Evolutionary conservation across 1,139 yeast genomes (phyloP).

Genomic region (Debaryomyces psychrophilus): DNA sequence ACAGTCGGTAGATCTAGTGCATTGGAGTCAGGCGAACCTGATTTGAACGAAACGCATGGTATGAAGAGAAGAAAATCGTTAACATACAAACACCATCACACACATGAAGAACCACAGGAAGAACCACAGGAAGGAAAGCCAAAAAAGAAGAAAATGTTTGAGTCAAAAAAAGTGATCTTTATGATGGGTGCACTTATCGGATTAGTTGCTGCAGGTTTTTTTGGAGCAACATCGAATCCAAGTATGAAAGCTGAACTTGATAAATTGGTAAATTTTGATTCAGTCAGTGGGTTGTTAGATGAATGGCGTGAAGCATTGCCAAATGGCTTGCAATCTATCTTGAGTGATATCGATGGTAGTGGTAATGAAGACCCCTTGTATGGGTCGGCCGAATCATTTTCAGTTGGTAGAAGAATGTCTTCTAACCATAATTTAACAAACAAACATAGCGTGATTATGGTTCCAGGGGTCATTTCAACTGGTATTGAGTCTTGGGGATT

Average conservation of each 20-base stretch:
- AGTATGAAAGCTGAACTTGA: slow-evolving; percentile 51
- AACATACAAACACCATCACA: slow-evolving; percentile 7
- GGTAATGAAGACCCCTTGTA: slow-evolving; percentile 34
- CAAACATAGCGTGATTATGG: slow-evolving; percentile 82
- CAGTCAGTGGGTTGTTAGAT: slow-evolving; percentile 52
- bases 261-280: slow-evolving; percentile 57
- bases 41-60: background rate
- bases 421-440: slow-evolving; percentile 53
- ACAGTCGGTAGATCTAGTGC: background rate
- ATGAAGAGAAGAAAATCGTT: background rate
- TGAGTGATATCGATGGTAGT: slow-evolving; percentile 54
- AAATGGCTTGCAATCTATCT: slow-evolving; percentile 57
- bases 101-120: background rate
- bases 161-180: slow-evolving; percentile 53
- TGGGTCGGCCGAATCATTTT: slow-evolving; percentile 79
- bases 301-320: slow-evolving; percentile 76
- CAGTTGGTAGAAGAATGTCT: slow-evolving; percentile 75
- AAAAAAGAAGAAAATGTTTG: slow-evolving; percentile 30
- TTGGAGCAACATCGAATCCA: slow-evolving; percentile 54
- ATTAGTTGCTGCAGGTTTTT: slow-evolving; percentile 61
- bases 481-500: slow-evolving; percentile 95
- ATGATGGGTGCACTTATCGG: slow-evolving; percentile 71
- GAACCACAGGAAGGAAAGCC: slow-evolving; percentile 14
- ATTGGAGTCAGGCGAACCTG: slow-evolving; percentile 2
- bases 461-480: slow-evolving; percentile 95